A percentile compares a stretch with the other conserved stretches of the same genome.
These are phyloP conservation scores for Xerocomellus dryophilus DNA, from an alignment of 768 basidiomycete genomes.

Conservation along the genomic window DNA sequence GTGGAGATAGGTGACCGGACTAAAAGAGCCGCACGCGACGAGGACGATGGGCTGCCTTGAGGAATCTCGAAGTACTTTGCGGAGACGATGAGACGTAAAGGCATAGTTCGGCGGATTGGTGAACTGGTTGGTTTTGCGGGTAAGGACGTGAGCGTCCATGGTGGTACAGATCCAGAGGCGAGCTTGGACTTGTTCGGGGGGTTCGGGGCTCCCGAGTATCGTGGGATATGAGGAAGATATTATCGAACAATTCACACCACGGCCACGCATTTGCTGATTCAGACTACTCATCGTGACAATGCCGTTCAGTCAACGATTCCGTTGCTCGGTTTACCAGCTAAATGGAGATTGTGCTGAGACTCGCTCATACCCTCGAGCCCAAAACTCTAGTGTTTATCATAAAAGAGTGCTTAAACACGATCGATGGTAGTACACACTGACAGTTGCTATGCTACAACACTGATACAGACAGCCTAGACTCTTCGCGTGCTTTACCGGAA, in stretches of 20 bases:
- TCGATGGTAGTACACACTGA: conserved; percentile 21
- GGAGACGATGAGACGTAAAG: conserved; percentile 66
- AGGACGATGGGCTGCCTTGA: conserved; percentile 85
- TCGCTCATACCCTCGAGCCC: not conserved
- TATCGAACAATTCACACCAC: too few relatives aligned
- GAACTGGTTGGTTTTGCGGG: conserved; percentile 37
- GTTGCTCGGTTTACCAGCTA: not conserved
- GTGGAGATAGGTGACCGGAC: conserved; percentile 95
- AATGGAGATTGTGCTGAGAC: not conserved
- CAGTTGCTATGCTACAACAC: conserved; percentile 25
- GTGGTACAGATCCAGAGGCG: conserved; percentile 13
- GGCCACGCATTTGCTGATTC: conserved; percentile 9
- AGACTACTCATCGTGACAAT: too few relatives aligned
- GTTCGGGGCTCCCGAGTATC: conserved; percentile 12
- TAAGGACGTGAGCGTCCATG: conserved; percentile 25
- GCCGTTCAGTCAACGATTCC: too few relatives aligned
- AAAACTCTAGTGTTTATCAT: not conserved
- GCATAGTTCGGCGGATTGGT: conserved; percentile 63
- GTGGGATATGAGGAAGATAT: too few relatives aligned
- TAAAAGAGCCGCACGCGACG: conserved; percentile 97
- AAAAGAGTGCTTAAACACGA: conserved; percentile 1
- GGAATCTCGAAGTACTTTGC: conserved; percentile 53
- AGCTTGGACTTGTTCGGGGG: conserved; percentile 10
- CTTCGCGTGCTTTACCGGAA: conserved; percentile 3
- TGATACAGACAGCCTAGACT: conserved; percentile 2